Evolutionary conservation across 1,284 basidiomycete species (phyloP).

Genomic region (Agaricales sp.): DNA sequence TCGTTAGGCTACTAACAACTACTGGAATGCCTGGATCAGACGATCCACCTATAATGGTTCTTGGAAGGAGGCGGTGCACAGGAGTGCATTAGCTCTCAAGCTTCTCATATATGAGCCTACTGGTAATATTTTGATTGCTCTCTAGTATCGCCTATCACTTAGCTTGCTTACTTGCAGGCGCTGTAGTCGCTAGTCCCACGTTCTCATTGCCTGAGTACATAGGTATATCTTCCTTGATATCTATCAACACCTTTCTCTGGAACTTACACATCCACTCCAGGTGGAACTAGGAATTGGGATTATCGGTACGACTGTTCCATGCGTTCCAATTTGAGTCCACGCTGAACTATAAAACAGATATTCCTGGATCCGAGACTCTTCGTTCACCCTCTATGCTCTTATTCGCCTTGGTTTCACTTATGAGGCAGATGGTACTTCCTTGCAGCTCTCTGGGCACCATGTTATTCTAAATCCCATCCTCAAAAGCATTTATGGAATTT

Average conservation of each 20-base stretch:
- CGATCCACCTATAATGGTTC: conserved; percentile 77
- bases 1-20: conserved; percentile 60
- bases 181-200: conserved; percentile 87
- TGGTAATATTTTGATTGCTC: no score
- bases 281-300: conserved; percentile 82
- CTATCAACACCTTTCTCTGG: no score
- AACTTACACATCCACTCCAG: conserved; percentile 16
- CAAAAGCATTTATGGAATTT: conserved; percentile 78
- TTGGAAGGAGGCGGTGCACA: conserved; percentile 89
- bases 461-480: conserved; percentile 8
- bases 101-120: conserved; percentile 83
- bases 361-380: conserved; percentile 85
- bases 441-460: not conserved
- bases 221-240: not conserved
- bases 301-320: conserved; percentile 37
- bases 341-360: no score
- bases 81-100: conserved; percentile 80
- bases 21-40: conserved; percentile 82
- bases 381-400: conserved; percentile 86
- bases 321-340: not conserved
- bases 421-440: conserved; percentile 64
- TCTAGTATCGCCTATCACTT: no score
- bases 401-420: conserved; percentile 86
- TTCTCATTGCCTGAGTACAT: conserved; percentile 89
- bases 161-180: conserved; percentile 33